Percentiles rank a stretch among this genome's conserved stretches.
phyloP scores from a whole-genome alignment of 2,329 filamentous ascomycete species.

The Neurospora crassa region DNA sequence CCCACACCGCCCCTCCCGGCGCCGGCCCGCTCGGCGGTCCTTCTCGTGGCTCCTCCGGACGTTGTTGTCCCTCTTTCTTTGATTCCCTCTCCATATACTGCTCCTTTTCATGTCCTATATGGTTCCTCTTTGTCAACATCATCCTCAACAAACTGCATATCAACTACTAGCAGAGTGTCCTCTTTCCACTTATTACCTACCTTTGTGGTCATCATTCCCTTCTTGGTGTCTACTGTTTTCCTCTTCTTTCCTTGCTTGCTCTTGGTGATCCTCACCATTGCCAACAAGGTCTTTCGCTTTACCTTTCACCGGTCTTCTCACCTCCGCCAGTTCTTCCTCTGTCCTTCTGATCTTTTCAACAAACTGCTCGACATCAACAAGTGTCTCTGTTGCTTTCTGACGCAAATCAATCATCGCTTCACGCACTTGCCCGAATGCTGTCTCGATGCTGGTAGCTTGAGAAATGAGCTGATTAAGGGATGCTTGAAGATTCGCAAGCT shows the following conservation, averaged over 20 bases:
- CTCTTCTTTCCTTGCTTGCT: not conserved
- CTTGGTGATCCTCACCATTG: not conserved
- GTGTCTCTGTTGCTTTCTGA: not conserved
- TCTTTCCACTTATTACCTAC: not conserved
- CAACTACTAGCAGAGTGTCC: not conserved
- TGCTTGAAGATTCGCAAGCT: accelerated
- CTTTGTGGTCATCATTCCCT: not conserved
- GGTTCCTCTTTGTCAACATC: not conserved
- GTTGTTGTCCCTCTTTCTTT: not conserved
- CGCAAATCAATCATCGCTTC: not conserved
- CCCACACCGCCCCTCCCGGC: not conserved
- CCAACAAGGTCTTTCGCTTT: not conserved
- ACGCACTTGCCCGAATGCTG: not conserved
- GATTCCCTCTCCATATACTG: not conserved
- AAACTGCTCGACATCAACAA: not conserved
- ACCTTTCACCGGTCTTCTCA: not conserved
- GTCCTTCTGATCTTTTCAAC: not conserved
- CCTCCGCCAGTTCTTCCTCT: not conserved
- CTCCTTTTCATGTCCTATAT: not conserved
- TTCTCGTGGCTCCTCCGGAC: too few relatives aligned
- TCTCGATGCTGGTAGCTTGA: not conserved
- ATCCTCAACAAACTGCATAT: not conserved
- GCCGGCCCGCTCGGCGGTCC: not conserved
- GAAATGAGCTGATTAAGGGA: not conserved
- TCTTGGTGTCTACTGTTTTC: not conserved